Evolutionary conservation across 202 grass and related monocot genomes (phyloP).

Genomic region (Saccharum hybrid): DNA sequence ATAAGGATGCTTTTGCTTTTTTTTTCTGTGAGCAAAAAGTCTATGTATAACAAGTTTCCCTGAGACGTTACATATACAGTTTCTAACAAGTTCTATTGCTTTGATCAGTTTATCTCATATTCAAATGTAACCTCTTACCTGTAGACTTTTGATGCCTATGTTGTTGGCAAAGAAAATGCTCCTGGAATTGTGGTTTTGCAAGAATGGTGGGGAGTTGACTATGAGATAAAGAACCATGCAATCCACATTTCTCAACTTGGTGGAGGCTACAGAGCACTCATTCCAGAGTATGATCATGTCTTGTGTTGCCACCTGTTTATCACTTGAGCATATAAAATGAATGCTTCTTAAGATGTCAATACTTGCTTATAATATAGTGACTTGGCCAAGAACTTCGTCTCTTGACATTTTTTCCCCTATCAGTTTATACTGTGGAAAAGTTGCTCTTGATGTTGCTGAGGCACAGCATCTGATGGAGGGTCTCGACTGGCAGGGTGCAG

Average conservation of each 20-base stretch:
- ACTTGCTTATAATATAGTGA: not conserved
- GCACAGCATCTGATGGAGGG: slow-evolving; percentile 89
- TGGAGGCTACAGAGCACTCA: slow-evolving; percentile 90
- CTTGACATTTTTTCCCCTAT: not conserved
- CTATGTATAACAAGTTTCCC: not conserved
- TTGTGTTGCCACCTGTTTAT: slow-evolving; percentile 19
- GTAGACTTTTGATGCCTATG: slow-evolving; percentile 88
- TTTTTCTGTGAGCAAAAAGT: not conserved
- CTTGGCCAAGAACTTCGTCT: not conserved
- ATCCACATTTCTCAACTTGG: slow-evolving; percentile 77
- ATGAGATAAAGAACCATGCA: slow-evolving; percentile 96
- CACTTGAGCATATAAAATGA: slow-evolving; percentile 3
- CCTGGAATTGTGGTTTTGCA: slow-evolving; percentile 95
- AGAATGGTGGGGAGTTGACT: slow-evolving; percentile 98
- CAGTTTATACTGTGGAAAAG: slow-evolving; percentile 94
- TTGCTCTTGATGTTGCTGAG: slow-evolving; percentile 85
- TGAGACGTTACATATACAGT: not conserved
- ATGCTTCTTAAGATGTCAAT: not conserved
- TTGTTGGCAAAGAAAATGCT: slow-evolving; percentile 96
- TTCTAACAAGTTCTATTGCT: not conserved
- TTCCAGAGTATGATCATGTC: slow-evolving; percentile 78
- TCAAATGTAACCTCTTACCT: not conserved
- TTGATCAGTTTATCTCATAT: slow-evolving; percentile 21
- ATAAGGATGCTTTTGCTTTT: not conserved
- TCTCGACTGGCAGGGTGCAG: slow-evolving; percentile 81